Percentiles rank a stretch among this genome's conserved stretches.
These are phyloP conservation scores for Phaeosphaeriaceae sp. DNA, from an alignment of 2,329 filamentous ascomycete genomes.

Conservation along the genomic window DNA sequence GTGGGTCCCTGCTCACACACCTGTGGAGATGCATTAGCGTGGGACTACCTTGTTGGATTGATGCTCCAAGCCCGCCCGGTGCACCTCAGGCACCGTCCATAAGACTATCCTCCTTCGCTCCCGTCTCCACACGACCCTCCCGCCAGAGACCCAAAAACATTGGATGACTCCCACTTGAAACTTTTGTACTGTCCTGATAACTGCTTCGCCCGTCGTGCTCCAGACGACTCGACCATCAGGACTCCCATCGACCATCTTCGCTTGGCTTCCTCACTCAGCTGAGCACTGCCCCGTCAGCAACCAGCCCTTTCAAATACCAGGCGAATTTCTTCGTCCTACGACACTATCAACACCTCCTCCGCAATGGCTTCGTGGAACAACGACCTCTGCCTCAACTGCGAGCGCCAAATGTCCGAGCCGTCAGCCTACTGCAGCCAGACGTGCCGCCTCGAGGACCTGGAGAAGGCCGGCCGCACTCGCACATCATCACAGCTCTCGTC, in stretches of 20 bases:
- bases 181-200: background rate
- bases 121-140: slow-evolving; percentile 36
- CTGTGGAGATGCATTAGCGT: slow-evolving; percentile 29
- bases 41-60: slow-evolving; percentile 26
- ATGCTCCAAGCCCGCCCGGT: background rate
- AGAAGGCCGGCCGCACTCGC: slow-evolving; percentile 63
- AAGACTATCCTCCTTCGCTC: slow-evolving; percentile 36
- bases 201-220: slow-evolving; percentile 6
- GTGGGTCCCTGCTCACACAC: slow-evolving; percentile 12
- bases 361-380: slow-evolving; percentile 61
- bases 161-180: slow-evolving; percentile 28
- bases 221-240: background rate
- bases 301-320: slow-evolving; percentile 3
- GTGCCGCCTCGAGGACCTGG: slow-evolving; percentile 86
- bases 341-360: background rate
- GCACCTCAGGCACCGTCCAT: slow-evolving; percentile 21
- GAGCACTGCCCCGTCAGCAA: slow-evolving; percentile 8
- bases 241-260: background rate
- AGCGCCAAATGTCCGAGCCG: slow-evolving; percentile 79
- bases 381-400: slow-evolving; percentile 93
- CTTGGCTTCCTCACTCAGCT: slow-evolving; percentile 1
- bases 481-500: slow-evolving; percentile 57
- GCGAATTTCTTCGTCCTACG: slow-evolving; percentile 5
- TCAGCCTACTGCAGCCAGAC: slow-evolving; percentile 91
- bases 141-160: slow-evolving; percentile 21